Base-by-base conservation (phyloP, 1,284 basidiomycete species). In the Sporisorium sorghi region DNA sequence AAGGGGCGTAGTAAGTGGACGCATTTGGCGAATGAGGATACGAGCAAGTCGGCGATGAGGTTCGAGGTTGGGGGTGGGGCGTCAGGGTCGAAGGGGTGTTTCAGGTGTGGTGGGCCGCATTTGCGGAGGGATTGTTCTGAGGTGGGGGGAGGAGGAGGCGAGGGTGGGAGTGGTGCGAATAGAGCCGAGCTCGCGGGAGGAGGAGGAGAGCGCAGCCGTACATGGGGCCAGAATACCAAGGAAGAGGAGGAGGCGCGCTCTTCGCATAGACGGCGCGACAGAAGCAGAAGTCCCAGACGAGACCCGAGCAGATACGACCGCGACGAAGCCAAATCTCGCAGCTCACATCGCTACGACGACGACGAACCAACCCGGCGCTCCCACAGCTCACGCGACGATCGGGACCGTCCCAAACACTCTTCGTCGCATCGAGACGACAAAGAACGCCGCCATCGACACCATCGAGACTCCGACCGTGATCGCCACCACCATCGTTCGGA, bases 21-120 rank as follows among this genome's bases (percentile, higher is more conserved):
- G 19, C 95, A 99, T 86, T 86, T 99, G 76, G 86, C 93, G 42
- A 94, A 95, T 81, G 93, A 99, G 87, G 96, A 99, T 85, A 99
- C 96, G 1, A 92, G 42, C 47, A 79, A 72, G 55, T 24, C 32
- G 2, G 48, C 23, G 47, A 54, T 48, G 57, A 67, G 47, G 86
- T 87, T 57, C 26, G 63, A 28, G 40, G 46, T 17, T 56, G 44
- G 5, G 87, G 87, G 0, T 88, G 89, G 87, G 87, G 0, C 88
- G 89, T 33, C 87, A 86, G 1, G 35, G 9, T 37, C 35, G 88
- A 88, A 11, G 14, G 93, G 92, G 0, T 98, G 96, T 84, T 98
- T 95, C 87, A 85, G 89, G 50, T 98, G 95, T 42, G 85, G 85
- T 2, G 81, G 77, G 0, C 63, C 70, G 19, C 80, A 85, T 71